Percentiles rank a stretch among this genome's conserved stretches.
These are phyloP conservation scores for Cytospora mali DNA, from an alignment of 2,329 filamentous ascomycete genomes.

Conservation along the genomic window DNA sequence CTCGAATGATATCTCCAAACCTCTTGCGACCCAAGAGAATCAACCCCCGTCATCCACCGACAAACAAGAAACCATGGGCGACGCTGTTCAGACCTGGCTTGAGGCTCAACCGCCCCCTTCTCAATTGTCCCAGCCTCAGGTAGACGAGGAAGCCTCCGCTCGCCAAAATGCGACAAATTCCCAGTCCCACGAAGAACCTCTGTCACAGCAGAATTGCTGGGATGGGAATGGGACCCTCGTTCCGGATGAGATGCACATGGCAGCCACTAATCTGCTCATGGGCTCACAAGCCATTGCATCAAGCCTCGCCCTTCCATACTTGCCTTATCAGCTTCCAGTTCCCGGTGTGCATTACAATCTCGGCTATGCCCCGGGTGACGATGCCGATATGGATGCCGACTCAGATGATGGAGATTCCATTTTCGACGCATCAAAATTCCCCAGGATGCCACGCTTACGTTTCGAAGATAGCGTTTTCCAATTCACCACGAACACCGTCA, in stretches of 20 bases:
- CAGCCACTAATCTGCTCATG: not conserved
- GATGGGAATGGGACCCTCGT: not conserved
- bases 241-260: not conserved
- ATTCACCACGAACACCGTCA: slow-evolving; percentile 24
- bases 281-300: not conserved
- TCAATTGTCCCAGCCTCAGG: not conserved
- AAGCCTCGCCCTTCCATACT: not conserved
- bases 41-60: not conserved
- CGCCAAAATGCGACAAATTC: not conserved
- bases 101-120: not conserved
- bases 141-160: not conserved
- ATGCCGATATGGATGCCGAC: not conserved
- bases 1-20: not conserved
- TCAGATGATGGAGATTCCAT: slow-evolving; percentile 6
- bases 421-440: slow-evolving; percentile 9
- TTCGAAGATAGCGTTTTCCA: slow-evolving; percentile 23
- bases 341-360: not conserved
- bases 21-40: not conserved
- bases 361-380: not conserved
- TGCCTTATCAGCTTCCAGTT: not conserved
- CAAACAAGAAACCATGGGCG: not conserved
- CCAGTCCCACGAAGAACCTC: not conserved
- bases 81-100: slow-evolving; percentile 8
- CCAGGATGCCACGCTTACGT: slow-evolving; percentile 14
- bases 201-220: slow-evolving; percentile 1